Conservation (phyloP, 192 early-diverging fungal genomes). For the Entomortierella lignicola region DNA sequence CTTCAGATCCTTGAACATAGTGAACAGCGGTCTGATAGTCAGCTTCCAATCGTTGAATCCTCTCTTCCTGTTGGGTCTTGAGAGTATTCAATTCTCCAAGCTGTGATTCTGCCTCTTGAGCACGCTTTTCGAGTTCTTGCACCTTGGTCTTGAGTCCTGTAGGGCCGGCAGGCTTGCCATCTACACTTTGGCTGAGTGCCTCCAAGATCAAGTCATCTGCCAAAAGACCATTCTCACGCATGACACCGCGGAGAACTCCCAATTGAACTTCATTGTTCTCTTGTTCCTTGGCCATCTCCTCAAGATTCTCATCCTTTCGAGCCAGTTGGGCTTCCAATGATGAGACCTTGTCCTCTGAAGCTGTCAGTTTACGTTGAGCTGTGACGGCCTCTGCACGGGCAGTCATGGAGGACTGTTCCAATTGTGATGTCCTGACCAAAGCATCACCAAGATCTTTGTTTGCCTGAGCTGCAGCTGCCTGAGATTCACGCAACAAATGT, state of each 20-base stretch:
- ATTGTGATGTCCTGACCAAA: slow-evolving; percentile 56
- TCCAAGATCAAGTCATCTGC: slow-evolving; percentile 53
- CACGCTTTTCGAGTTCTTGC: slow-evolving; percentile 34
- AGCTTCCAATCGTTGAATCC: slow-evolving; percentile 55
- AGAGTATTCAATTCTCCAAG: slow-evolving; percentile 20
- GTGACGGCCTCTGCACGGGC: slow-evolving; percentile 54
- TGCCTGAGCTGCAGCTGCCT: slow-evolving; percentile 43
- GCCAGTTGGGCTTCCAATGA: slow-evolving; percentile 47
- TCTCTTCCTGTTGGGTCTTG: slow-evolving; percentile 40
- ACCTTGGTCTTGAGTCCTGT: slow-evolving; percentile 25
- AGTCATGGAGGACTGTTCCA: slow-evolving; percentile 60
- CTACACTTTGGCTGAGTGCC: slow-evolving; percentile 27
- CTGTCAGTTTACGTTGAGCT: slow-evolving; percentile 52
- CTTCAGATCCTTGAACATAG: slow-evolving; percentile 53
- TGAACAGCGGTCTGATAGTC: slow-evolving; percentile 59
- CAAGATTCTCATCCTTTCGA: slow-evolving; percentile 57
- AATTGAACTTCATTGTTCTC: slow-evolving; percentile 68
- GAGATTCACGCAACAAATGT: slow-evolving; percentile 43
- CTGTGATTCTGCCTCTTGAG: slow-evolving; percentile 29
- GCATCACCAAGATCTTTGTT: slow-evolving; percentile 55
- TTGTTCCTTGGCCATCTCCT: slow-evolving; percentile 59
- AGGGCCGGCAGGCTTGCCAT: slow-evolving; percentile 14
- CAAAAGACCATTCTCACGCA: slow-evolving; percentile 60
- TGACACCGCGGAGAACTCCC: slow-evolving; percentile 60
- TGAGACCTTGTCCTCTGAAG: slow-evolving; percentile 57